phyloP scores from a whole-genome alignment of 1,139 yeast species.

The Petasospora fabianii region DNA sequence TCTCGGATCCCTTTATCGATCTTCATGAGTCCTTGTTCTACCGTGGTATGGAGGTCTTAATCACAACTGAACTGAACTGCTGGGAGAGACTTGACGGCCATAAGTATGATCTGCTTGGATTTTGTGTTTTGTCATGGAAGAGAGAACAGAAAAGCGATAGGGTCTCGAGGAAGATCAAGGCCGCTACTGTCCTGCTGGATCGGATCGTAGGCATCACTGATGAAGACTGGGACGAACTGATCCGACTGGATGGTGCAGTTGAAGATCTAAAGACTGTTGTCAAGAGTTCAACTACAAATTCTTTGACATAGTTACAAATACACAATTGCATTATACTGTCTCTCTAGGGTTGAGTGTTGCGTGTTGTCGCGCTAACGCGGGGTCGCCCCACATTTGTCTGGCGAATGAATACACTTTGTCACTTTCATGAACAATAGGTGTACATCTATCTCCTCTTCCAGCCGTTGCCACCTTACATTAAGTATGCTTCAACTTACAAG shows the following conservation, averaged over 20 bases:
- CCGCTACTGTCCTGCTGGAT: conserved; percentile 5
- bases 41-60: conserved; percentile 23
- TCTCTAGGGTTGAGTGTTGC: too few relatives aligned
- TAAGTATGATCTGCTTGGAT: conserved; percentile 34
- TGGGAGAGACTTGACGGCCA: conserved; percentile 33
- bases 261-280: not conserved
- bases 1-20: conserved; percentile 24
- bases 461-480: too few relatives aligned
- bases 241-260: not conserved
- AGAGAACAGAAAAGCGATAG: conserved; percentile 9
- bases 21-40: conserved; percentile 13
- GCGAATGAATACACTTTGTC: too few relatives aligned
- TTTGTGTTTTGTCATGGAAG: conserved; percentile 27
- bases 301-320: too few relatives aligned
- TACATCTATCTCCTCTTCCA: too few relatives aligned
- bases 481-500: too few relatives aligned
- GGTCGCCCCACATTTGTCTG: too few relatives aligned
- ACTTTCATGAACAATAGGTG: too few relatives aligned
- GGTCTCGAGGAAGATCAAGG: conserved; percentile 3
- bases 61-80: conserved; percentile 25
- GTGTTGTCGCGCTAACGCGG: too few relatives aligned
- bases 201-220: conserved; percentile 3
- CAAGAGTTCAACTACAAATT: not conserved
- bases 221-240: conserved; percentile 9
- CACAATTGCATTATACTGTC: too few relatives aligned